phyloP scores from a whole-genome alignment of 31 red algal species.

The Pterothamnion heteromorphum region DNA sequence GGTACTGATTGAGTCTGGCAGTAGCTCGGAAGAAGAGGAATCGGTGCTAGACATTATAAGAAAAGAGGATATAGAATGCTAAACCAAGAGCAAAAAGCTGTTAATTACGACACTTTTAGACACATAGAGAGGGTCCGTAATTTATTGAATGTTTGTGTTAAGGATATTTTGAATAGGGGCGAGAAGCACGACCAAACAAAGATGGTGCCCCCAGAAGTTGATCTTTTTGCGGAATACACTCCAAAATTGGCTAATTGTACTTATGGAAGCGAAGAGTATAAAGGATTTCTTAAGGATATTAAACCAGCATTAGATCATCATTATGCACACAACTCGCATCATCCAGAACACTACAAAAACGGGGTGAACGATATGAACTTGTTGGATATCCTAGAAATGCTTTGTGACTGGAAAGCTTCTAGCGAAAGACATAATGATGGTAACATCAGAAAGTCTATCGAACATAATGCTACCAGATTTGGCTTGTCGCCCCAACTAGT shows the following conservation, averaged over 20 bases:
- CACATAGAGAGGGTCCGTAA: neutral
- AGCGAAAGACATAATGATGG: neutral
- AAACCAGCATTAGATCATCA: neutral
- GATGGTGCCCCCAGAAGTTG: neutral
- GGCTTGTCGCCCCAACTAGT: neutral
- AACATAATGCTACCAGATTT: neutral
- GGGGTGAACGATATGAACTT: neutral
- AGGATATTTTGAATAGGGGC: neutral
- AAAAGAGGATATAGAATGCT: too few species aligned
- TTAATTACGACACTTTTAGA: neutral
- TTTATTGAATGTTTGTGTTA: neutral
- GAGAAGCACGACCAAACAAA: neutral
- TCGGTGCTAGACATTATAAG: too few species aligned
- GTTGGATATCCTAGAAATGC: constrained; percentile 1
- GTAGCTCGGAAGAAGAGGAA: too few species aligned
- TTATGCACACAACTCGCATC: constrained; percentile 10
- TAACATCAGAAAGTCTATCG: neutral
- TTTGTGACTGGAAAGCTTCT: constrained; percentile 16
- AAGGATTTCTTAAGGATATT: neutral
- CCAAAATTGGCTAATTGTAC: neutral
- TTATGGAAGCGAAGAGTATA: neutral
- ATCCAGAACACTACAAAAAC: constrained; percentile 7
- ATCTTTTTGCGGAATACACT: neutral
- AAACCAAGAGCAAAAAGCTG: too few species aligned
- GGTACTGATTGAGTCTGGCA: too few species aligned